Conservation (phyloP, 345 rosid species). For the Cardamine resedifolia region DNA sequence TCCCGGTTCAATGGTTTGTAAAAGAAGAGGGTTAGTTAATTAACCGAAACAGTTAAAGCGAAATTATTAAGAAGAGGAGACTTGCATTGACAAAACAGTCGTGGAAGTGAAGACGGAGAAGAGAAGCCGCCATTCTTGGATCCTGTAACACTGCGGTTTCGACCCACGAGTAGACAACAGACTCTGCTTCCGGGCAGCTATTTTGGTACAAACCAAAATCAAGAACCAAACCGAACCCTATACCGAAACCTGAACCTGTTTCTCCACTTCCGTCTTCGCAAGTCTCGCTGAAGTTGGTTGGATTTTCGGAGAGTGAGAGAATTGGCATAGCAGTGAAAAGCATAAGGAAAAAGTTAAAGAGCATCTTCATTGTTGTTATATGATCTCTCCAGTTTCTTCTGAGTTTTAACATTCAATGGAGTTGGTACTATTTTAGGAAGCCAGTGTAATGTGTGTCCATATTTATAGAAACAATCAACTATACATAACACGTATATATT, state of each 20-base stretch:
- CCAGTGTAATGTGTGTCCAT: conserved; percentile 27
- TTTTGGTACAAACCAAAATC: conserved; percentile 47
- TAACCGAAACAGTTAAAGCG: neutral
- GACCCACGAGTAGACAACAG: conserved; percentile 61
- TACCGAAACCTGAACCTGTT: conserved; percentile 37
- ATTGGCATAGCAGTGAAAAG: conserved; percentile 16
- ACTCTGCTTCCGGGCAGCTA: conserved; percentile 71
- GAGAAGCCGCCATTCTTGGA: conserved; percentile 75
- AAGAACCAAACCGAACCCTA: conserved; percentile 45
- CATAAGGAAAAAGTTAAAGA: conserved; percentile 24
- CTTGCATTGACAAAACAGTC: conserved; percentile 83
- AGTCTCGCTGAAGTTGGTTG: conserved; percentile 41
- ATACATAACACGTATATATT: neutral
- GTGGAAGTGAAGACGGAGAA: conserved; percentile 79
- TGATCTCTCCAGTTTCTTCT: conserved; percentile 2
- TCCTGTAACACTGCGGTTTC: conserved; percentile 57
- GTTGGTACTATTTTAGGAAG: conserved; percentile 28
- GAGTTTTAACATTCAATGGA: conserved; percentile 23
- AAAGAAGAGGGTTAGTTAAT: neutral
- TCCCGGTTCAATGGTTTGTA: neutral
- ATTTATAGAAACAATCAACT: conserved; percentile 32
- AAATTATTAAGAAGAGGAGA: neutral
- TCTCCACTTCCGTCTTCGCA: conserved; percentile 46
- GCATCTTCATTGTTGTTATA: conserved; percentile 24
- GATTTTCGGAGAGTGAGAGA: conserved; percentile 32